Base-by-base conservation (phyloP, 805 yeast species). In the Candida qinlingensis region DNA sequence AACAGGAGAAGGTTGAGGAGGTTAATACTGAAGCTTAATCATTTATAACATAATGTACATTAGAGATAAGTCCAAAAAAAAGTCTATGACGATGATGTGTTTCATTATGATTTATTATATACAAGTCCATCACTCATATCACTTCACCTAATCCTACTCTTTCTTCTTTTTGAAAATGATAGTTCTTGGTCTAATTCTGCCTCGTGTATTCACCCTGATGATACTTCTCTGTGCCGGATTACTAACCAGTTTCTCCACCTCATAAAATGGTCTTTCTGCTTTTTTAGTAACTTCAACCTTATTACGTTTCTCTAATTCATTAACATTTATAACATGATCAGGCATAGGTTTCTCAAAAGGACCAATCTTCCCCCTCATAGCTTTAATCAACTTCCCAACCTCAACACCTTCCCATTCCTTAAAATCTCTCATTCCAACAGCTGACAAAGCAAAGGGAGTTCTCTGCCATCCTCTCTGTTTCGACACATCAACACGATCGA, bases 271-370 rank as follows among this genome's bases (percentile, higher is more conserved):
- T 44, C 46, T 11, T 44, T 36, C 8, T 51, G 42, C 13, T 36
- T 39, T 10, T 29, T 19, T 27, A 9, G 5, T 11, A 27, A 7
- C 7, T 35, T 19, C 19, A 19, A 19, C 19, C 19, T 19, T 19
- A 19, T 2, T 19, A 19, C 19, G 19, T 19, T 19, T 31, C 28
- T 9, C 10, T 28, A 7, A 7, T 7, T 34, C 38, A 25, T 39
- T 30, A 4, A 35, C 28, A 34, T 41, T 19, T 4, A 7, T 8
- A 27, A 44, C 49, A 11, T 10, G 29, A 11, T 39, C 19, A n/a
- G 11, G 4, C 37, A 44, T 35, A 37, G 72, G 72, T 11, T 66
- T 67, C 19, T 59, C 62, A 48, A 62, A 70, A 1, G 74, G 74
- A 39, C 57, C 55, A 37, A 69, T 49, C 19, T 56, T 57, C 36